Base-by-base conservation (phyloP, 371 early-diverging fungal species). In the Basidiobolus meristosporus region DNA sequence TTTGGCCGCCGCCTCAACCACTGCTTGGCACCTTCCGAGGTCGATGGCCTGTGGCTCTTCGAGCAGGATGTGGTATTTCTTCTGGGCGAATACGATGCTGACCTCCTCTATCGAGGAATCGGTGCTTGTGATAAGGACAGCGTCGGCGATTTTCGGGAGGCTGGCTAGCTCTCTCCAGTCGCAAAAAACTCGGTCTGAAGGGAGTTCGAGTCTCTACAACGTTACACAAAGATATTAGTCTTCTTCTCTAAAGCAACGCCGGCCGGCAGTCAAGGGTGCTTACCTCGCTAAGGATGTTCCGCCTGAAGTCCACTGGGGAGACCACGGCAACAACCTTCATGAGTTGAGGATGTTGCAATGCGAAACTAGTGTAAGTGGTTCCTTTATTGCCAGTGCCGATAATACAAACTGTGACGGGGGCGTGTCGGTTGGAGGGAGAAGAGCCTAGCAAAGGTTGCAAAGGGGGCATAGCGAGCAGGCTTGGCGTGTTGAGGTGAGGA, bases 1-100 rank as follows among this genome's bases (percentile, higher is more conserved):
- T 19, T 42, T 43, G 18, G 43, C 37, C 15, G 54, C 59, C 3
- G 66, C 63, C 6, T 44, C 31, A 6, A 50, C 44, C 31, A 72
- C 65, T 12, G 30, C 36, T 21, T 40, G 28, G 42, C 70, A 70
- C 34, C 63, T 63, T 9, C 40, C 37, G 7, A 60, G 32, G 0
- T 45, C 51, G 4, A 48, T 45, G 0, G 70, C 55, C 70, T 70
- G 65, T 5, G 72, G 70, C 40, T 70, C 68, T 46, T 70, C 70
- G 33, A 67, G 47, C 31, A 72, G 39, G 18, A 72, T 64, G 40
- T 65, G 57, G 44, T 69, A 70, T 11, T 58, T 56, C 26, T 43
- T 28, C 7, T 51, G 19, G 15, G 67, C 61, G 41, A 72, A 56
- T 7, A 38, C 50, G 35, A 50, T 31, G 0, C 51, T 38, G 9